Conservation (phyloP, 768 basidiomycete genomes). For the Rickenella mellea region DNA sequence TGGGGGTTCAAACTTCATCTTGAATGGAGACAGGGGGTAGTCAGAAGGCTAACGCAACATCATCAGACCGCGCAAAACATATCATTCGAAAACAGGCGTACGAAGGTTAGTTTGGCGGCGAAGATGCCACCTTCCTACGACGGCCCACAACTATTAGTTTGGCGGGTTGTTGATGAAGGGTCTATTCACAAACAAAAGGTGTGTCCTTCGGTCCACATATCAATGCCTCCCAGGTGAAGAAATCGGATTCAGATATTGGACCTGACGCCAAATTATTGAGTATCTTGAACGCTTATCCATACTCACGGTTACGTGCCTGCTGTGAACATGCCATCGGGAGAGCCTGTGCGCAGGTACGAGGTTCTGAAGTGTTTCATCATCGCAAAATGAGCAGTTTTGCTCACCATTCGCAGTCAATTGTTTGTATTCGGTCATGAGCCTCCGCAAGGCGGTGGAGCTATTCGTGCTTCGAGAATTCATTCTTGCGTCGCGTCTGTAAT, state of each 20-base stretch:
- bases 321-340: conserved; percentile 94
- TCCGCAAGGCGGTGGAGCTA: conserved; percentile 66
- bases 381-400: conserved; percentile 7
- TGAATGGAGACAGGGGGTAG: conserved; percentile 97
- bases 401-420: conserved; percentile 72
- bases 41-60: conserved; percentile 60
- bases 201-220: conserved; percentile 92
- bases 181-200: conserved; percentile 60
- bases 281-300: neutral
- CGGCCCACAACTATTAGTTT: neutral
- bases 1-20: conserved; percentile 98
- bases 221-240: conserved; percentile 94
- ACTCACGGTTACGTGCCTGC: conserved; percentile 44
- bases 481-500: too few relatives aligned
- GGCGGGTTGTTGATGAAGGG: conserved; percentile 1
- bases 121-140: conserved; percentile 90
- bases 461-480: conserved; percentile 49
- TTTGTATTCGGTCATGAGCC: conserved; percentile 91
- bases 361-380: neutral
- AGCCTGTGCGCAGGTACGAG: conserved; percentile 35
- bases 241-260: conserved; percentile 84
- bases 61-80: conserved; percentile 4
- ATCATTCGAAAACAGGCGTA: conserved; percentile 31
- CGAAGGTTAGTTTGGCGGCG: conserved; percentile 85
- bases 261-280: conserved; percentile 30